Evolutionary conservation across 1,284 basidiomycete genomes (phyloP).

Genomic region (Tranzscheliella williamsii): DNA sequence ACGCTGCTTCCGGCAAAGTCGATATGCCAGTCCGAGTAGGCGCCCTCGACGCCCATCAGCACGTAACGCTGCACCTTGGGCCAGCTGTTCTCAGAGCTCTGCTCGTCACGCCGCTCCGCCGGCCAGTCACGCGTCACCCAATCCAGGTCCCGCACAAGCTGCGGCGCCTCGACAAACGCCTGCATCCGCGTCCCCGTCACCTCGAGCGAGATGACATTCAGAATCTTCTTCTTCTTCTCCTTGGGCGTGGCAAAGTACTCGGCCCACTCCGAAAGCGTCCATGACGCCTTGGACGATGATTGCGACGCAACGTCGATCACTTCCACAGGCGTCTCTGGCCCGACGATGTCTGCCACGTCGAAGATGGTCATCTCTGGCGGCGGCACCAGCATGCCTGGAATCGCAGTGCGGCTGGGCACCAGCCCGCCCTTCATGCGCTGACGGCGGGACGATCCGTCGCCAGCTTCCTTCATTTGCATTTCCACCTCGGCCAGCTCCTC

Average conservation of each 20-base stretch:
- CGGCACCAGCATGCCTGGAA: slow-evolving; percentile 75
- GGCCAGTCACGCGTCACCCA: slow-evolving; percentile 98
- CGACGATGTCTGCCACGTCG: slow-evolving; percentile 79
- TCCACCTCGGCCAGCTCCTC: background rate
- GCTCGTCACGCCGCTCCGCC: slow-evolving; percentile 37
- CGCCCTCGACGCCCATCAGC: slow-evolving; percentile 81
- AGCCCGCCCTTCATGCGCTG: slow-evolving; percentile 10
- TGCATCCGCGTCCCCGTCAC: slow-evolving; percentile 77
- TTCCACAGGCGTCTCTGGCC: slow-evolving; percentile 43
- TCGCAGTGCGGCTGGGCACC: slow-evolving; percentile 14
- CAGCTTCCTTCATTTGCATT: slow-evolving; percentile 1
- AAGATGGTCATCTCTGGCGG: slow-evolving; percentile 70
- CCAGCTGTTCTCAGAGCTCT: slow-evolving; percentile 64
- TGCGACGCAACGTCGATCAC: slow-evolving; percentile 61
- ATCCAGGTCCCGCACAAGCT: slow-evolving; percentile 74
- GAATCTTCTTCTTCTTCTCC: slow-evolving; percentile 68
- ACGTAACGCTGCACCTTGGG: slow-evolving; percentile 97
- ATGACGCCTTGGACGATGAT: slow-evolving; percentile 62
- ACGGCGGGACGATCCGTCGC: background rate
- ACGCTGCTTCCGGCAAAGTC: slow-evolving; percentile 49
- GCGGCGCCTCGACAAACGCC: slow-evolving; percentile 77
- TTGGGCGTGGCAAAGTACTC: slow-evolving; percentile 76
- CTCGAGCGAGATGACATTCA: slow-evolving; percentile 86
- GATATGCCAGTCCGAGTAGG: slow-evolving; percentile 72
- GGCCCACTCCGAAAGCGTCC: slow-evolving; percentile 88